These are phyloP conservation scores for Pinus albicaulis DNA, from an alignment of 75 land plant species.

Conservation along the genomic window DNA sequence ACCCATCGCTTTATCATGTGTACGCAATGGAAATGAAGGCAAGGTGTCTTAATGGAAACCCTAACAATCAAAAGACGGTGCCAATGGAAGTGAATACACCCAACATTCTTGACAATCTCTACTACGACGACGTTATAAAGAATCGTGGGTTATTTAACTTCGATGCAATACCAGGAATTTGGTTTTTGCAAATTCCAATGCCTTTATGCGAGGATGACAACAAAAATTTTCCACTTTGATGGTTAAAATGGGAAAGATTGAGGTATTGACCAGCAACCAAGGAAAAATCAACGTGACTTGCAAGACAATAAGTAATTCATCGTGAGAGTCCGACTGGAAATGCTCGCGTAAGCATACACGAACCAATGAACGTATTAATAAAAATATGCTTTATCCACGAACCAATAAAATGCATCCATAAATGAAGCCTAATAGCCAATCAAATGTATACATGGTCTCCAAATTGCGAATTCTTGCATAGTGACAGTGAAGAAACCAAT, in stretches of 20 bases:
- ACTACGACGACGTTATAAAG: slow-evolving; percentile 33
- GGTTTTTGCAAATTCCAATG: slow-evolving; percentile 35
- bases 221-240: slow-evolving; percentile 46
- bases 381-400: no score
- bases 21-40: slow-evolving; percentile 19
- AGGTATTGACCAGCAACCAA: slow-evolving; percentile 48
- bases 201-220: slow-evolving; percentile 24
- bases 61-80: background rate
- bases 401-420: no score
- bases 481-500: no score
- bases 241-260: slow-evolving; percentile 46
- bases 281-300: slow-evolving; percentile 66
- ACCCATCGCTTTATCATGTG: slow-evolving; percentile 19
- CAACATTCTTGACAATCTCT: slow-evolving; percentile 40
- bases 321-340: no score
- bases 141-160: slow-evolving; percentile 49
- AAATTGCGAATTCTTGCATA: no score
- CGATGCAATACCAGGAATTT: slow-evolving; percentile 40
- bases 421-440: no score
- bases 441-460: no score
- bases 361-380: no score
- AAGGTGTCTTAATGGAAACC: slow-evolving; percentile 16
- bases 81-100: slow-evolving; percentile 27
- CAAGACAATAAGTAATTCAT: background rate
- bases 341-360: no score